Evolutionary conservation across 495 filamentous ascomycete species (phyloP), one percentile per base, ranked within the genome.

Genomic region (Terfezia boudieri): DNA sequence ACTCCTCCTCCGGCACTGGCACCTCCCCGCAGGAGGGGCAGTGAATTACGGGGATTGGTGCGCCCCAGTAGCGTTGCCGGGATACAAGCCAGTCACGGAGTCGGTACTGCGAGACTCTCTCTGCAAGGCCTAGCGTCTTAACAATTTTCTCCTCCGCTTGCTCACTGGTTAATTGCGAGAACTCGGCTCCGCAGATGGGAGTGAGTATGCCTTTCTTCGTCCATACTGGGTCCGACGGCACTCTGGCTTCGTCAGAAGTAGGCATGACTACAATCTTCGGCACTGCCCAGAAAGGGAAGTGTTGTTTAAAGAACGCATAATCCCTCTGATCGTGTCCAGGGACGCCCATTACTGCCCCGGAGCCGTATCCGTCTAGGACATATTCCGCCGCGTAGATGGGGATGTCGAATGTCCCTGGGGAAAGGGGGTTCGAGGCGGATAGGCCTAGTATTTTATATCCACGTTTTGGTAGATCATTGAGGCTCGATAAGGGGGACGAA

Each of bases 331-430:
- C 86, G 57, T 94, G 86, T 2, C 79, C 86, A 0, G 86, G 86
- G 22, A 94, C 86, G 41, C 86, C 86, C 86, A 94, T 94, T 7
- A 94, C 82, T 6, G 85, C 85, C 1, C 85, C 84, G 53, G 82
- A 80, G n/a, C 84, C 86, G 58, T 90, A 92, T 55, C 86, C 83
- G 35, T 80, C 79, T 6, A 89, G 70, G n/a, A 93, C 86, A 57
- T 93, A 94, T 0, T 84, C 80, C 5, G 86, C 82, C 9, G 80
- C 81, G 60, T 82, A 94, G 9, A 94, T 72, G 3, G 86, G 84
- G 9, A 92, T 64, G 0, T 66, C 73, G 9, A 72, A 68, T 9
- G 71, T 69, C 41, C 78, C 71, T 52, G 76, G 76, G 4, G 74
- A 65, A 14, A 88, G 58, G 2, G 86, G 86, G 61, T 85, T 86